phyloP scores from a whole-genome alignment of 2,329 filamentous ascomycete species.

The Dothistroma pini region DNA sequence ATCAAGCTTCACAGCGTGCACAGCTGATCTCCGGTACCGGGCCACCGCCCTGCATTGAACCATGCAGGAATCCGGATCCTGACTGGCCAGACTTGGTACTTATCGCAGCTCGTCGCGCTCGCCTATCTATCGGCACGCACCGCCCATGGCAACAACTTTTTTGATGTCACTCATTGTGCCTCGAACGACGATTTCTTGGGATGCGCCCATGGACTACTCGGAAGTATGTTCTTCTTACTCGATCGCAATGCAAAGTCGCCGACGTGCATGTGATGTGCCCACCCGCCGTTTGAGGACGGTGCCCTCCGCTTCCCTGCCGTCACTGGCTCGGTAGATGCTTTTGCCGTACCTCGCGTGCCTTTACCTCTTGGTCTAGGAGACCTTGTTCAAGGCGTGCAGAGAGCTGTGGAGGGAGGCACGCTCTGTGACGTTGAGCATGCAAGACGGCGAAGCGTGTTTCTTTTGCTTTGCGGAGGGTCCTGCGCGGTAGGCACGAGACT shows the following conservation, averaged over 20 bases:
- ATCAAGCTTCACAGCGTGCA: background rate
- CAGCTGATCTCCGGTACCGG: background rate
- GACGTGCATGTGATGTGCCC: no score
- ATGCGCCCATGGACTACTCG: no score
- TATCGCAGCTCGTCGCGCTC: background rate
- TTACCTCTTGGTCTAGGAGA: background rate
- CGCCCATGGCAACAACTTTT: background rate
- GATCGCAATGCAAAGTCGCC: background rate
- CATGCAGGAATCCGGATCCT: background rate
- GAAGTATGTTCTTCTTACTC: background rate
- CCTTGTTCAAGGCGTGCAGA: background rate
- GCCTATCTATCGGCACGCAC: background rate
- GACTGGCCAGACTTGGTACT: background rate
- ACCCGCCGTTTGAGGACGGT: no score
- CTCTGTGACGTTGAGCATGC: background rate
- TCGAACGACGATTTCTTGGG: no score
- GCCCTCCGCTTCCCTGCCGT: background rate
- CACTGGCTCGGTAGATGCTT: background rate
- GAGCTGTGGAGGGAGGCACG: background rate
- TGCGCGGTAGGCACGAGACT: background rate
- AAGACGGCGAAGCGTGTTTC: background rate
- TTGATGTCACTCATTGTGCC: background rate
- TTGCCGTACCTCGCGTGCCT: background rate
- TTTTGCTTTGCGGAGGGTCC: background rate
- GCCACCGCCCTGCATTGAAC: background rate